A percentile compares a stretch with the other conserved stretches of the same genome.
phyloP scores from a whole-genome alignment of 768 basidiomycete genomes.

The Pholiota molesta region DNA sequence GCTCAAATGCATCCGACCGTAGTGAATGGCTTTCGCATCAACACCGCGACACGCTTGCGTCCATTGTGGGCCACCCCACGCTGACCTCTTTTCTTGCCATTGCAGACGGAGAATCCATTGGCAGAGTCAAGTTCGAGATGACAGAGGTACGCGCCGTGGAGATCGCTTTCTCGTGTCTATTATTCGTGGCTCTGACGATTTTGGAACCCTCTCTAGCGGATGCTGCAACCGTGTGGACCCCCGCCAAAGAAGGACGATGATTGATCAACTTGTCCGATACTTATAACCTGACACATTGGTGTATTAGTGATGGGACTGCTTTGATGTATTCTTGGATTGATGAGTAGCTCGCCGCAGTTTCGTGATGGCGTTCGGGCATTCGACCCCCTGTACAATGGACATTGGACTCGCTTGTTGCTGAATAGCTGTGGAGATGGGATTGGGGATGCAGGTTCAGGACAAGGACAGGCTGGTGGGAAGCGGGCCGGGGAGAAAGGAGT shows the following conservation, averaged over 20 bases:
- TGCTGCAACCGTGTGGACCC: slow-evolving; percentile 94
- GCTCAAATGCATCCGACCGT: slow-evolving; percentile 8
- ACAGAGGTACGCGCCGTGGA: slow-evolving; percentile 68
- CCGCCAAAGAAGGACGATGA: slow-evolving; percentile 90
- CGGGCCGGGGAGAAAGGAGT: slow-evolving; percentile 18
- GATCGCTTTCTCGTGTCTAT: slow-evolving; percentile 2
- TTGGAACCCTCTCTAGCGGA: slow-evolving; percentile 55
- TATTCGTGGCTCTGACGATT: slow-evolving; percentile 1
- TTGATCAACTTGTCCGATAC: slow-evolving; percentile 28
- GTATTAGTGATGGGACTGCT: neutral
- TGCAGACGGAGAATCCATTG: slow-evolving; percentile 93
- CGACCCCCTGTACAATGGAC: neutral
- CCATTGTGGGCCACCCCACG: slow-evolving; percentile 90
- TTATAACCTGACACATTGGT: slow-evolving; percentile 6
- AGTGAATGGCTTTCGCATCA: slow-evolving; percentile 99
- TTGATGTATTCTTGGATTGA: slow-evolving; percentile 5
- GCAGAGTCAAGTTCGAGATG: slow-evolving; percentile 91
- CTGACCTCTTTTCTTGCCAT: slow-evolving; percentile 87
- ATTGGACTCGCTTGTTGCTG: neutral
- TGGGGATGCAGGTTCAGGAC: neutral
- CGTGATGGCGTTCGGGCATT: neutral
- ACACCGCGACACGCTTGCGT: slow-evolving; percentile 92
- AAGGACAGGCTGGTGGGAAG: neutral
- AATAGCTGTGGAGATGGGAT: neutral
- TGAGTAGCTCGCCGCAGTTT: slow-evolving; percentile 1